Percentiles rank a stretch among this genome's conserved stretches.
Conservation (phyloP, 2,329 filamentous ascomycete genomes). For the Fusarium papillatum region DNA sequence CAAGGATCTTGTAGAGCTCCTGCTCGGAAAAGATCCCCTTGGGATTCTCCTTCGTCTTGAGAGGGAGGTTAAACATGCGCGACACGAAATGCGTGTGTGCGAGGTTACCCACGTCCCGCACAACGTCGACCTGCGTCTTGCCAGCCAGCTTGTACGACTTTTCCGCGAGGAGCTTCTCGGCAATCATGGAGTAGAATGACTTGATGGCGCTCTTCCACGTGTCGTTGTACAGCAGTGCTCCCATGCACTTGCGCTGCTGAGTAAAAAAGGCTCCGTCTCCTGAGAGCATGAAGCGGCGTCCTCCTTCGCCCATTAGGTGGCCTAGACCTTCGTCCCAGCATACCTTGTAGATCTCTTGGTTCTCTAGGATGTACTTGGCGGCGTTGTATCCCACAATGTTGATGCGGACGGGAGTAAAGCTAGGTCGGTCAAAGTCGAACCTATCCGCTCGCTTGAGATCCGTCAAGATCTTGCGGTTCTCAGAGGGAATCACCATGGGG, state of each 20-base stretch:
- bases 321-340: constrained; percentile 74
- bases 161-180: constrained; percentile 70
- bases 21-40: constrained; percentile 69
- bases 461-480: constrained; percentile 80
- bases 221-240: constrained; percentile 70
- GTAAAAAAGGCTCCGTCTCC: constrained; percentile 63
- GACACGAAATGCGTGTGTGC: constrained; percentile 75
- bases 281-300: constrained; percentile 69
- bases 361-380: constrained; percentile 72
- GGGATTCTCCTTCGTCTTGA: constrained; percentile 73
- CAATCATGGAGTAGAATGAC: constrained; percentile 75
- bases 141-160: constrained; percentile 73
- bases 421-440: constrained; percentile 78
- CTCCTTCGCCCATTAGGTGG: constrained; percentile 70
- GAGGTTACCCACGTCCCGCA: constrained; percentile 78
- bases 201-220: constrained; percentile 75
- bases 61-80: constrained; percentile 73
- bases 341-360: constrained; percentile 72
- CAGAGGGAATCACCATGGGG: constrained; percentile 77
- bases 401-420: constrained; percentile 62
- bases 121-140: constrained; percentile 75
- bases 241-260: constrained; percentile 66
- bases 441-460: constrained; percentile 75
- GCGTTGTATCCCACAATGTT: constrained; percentile 72
- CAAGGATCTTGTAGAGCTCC: constrained; percentile 72